Evolutionary conservation across 108 stramenopile genomes (phyloP).

Genomic region (Skeletonema tropicum): DNA sequence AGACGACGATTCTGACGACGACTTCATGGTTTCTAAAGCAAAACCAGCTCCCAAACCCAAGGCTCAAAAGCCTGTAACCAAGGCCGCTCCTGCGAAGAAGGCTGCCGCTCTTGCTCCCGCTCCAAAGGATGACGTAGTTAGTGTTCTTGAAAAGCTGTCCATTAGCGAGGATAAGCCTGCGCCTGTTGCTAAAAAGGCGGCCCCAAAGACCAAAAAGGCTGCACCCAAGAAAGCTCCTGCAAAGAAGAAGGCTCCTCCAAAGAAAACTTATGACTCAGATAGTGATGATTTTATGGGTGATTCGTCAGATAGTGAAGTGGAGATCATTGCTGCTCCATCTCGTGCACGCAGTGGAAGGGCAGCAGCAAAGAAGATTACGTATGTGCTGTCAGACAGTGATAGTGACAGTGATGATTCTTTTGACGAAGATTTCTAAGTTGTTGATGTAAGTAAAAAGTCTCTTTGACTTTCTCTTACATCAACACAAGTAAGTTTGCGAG

Average conservation of each 20-base stretch:
- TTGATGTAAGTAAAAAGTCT: no score
- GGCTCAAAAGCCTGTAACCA: conserved; percentile 15
- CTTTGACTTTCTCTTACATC: no score
- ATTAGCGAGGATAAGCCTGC: not conserved
- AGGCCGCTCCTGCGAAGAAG: conserved; percentile 11
- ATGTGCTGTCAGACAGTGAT: conserved; percentile 28
- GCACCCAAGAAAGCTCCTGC: conserved; percentile 21
- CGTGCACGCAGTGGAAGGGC: conserved; percentile 33
- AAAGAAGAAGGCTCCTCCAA: conserved; percentile 28
- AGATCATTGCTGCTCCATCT: conserved; percentile 11
- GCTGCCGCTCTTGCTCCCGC: not conserved
- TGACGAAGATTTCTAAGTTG: conserved; percentile 14
- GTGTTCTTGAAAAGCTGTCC: conserved; percentile 23
- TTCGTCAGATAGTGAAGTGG: conserved; percentile 21
- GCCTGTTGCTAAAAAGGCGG: conserved; percentile 1
- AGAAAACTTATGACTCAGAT: conserved; percentile 8
- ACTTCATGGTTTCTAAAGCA: conserved; percentile 49
- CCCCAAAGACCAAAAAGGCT: conserved; percentile 17
- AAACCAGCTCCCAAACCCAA: conserved; percentile 26
- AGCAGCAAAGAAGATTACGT: conserved; percentile 27
- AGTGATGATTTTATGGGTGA: conserved; percentile 25
- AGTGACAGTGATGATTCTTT: conserved; percentile 8
- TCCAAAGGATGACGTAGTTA: conserved; percentile 38
- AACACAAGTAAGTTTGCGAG: not conserved
- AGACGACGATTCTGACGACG: conserved; percentile 51